These are phyloP conservation scores for Aureobasidium lini DNA, from an alignment of 2,329 filamentous ascomycete species.

Conservation along the genomic window DNA sequence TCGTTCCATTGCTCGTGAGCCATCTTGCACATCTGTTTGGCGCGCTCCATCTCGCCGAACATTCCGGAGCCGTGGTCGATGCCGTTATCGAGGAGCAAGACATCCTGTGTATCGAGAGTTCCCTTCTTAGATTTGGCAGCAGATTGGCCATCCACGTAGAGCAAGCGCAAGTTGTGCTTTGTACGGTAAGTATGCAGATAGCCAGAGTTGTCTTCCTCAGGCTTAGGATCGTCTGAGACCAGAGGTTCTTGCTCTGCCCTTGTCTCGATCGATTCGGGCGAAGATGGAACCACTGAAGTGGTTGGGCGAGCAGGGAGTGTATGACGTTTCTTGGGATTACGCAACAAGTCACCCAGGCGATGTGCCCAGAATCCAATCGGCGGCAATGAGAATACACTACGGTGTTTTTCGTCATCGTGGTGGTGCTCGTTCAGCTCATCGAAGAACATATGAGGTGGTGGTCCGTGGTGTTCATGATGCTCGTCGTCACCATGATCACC, in stretches of 20 bases:
- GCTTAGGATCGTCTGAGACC: not conserved
- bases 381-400: not conserved
- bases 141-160: conserved; percentile 65
- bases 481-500: not conserved
- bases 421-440: not conserved
- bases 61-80: conserved; percentile 17
- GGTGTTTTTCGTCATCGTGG: not conserved
- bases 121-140: conserved; percentile 59
- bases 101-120: conserved; percentile 61
- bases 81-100: conserved; percentile 39
- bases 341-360: not conserved
- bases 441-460: not conserved
- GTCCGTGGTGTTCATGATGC: not conserved
- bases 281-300: not conserved
- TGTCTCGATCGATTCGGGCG: not conserved
- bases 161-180: conserved; percentile 48
- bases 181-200: conserved; percentile 62
- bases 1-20: conserved; percentile 42
- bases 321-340: not conserved
- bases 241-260: not conserved
- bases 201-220: conserved; percentile 31
- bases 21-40: conserved; percentile 49
- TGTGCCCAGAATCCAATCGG: not conserved
- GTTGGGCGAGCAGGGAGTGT: not conserved
- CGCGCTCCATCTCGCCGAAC: conserved; percentile 46